A percentile compares a stretch with the other conserved stretches of the same genome.
Evolutionary conservation across 2,329 filamentous ascomycete genomes (phyloP).

Genomic region (Fusarium sp.): DNA sequence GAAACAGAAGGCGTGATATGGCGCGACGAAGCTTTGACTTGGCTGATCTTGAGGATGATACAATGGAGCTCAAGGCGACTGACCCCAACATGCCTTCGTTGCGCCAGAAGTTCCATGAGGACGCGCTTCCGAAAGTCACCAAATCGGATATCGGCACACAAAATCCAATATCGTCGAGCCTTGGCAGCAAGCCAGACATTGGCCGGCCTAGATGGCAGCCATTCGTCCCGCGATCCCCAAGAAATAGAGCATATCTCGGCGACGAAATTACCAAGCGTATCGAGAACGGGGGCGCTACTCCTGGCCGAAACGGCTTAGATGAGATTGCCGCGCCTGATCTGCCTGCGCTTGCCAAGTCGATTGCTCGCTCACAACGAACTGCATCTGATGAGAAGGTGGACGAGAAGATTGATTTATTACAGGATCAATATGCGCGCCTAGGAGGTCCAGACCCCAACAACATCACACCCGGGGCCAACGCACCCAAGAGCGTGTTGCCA

Average conservation of each 20-base stretch:
- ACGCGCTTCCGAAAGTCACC: constrained; percentile 36
- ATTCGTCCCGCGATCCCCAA: constrained; percentile 58
- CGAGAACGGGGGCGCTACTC: constrained; percentile 48
- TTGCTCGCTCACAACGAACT: constrained; percentile 36
- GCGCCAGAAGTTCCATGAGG: constrained; percentile 55
- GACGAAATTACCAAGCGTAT: constrained; percentile 52
- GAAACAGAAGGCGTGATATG: constrained; percentile 17
- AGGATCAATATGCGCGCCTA: constrained; percentile 61
- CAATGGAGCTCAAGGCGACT: constrained; percentile 34
- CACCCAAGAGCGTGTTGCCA: constrained; percentile 60
- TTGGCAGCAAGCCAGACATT: constrained; percentile 47
- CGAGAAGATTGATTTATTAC: constrained; percentile 60
- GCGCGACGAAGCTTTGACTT: constrained; percentile 51
- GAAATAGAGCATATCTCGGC: constrained; percentile 55
- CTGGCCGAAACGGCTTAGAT: constrained; percentile 41
- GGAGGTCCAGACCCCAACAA: constrained; percentile 56
- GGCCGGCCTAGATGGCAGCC: constrained; percentile 58
- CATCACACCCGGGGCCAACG: constrained; percentile 54
- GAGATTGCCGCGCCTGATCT: constrained; percentile 48
- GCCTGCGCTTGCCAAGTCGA: constrained; percentile 46
- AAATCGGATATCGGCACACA: constrained; percentile 33
- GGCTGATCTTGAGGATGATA: constrained; percentile 33
- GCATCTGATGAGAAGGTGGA: constrained; percentile 46
- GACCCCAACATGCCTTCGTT: constrained; percentile 47
- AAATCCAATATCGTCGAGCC: constrained; percentile 27